Evolutionary conservation across 805 yeast genomes (phyloP).

Genomic region (Myxozyma neglecta): DNA sequence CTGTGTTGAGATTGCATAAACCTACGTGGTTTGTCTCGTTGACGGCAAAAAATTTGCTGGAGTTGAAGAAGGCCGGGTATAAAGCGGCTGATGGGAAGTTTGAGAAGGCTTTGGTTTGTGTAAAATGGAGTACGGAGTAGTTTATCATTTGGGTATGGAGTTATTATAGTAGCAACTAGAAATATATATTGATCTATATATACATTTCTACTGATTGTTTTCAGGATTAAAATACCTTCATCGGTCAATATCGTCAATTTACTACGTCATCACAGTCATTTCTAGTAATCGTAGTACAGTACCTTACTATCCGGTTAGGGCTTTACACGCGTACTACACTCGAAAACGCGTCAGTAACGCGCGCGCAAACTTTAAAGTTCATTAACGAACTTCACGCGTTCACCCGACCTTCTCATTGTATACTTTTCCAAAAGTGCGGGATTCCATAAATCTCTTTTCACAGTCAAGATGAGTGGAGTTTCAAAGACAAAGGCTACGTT

Average conservation of each 20-base stretch:
- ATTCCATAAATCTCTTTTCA: too few species aligned
- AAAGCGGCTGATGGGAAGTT: not conserved
- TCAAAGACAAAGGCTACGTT: not conserved
- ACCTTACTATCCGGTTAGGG: not conserved
- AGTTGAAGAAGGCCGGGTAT: conserved; percentile 3
- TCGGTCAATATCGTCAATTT: too few species aligned
- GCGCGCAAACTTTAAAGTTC: not conserved
- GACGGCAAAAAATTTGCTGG: not conserved
- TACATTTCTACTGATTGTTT: too few species aligned
- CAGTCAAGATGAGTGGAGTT: not conserved
- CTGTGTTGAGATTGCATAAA: conserved; percentile 13
- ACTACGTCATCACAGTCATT: not conserved
- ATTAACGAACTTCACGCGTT: too few species aligned
- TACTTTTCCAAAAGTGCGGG: too few species aligned
- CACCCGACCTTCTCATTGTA: too few species aligned
- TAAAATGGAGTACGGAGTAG: conserved; percentile 5
- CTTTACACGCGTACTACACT: not conserved
- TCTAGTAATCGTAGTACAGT: not conserved
- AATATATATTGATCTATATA: not conserved
- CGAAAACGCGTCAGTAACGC: not conserved
- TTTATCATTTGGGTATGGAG: too few species aligned
- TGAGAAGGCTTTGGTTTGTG: conserved; percentile 9
- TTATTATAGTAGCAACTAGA: too few species aligned
- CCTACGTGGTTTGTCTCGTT: conserved; percentile 20
- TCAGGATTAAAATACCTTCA: too few species aligned